A percentile compares a stretch with the other conserved stretches of the same genome.
Evolutionary conservation across 2,329 filamentous ascomycete genomes (phyloP).

Genomic region (Scedosporium boydii): DNA sequence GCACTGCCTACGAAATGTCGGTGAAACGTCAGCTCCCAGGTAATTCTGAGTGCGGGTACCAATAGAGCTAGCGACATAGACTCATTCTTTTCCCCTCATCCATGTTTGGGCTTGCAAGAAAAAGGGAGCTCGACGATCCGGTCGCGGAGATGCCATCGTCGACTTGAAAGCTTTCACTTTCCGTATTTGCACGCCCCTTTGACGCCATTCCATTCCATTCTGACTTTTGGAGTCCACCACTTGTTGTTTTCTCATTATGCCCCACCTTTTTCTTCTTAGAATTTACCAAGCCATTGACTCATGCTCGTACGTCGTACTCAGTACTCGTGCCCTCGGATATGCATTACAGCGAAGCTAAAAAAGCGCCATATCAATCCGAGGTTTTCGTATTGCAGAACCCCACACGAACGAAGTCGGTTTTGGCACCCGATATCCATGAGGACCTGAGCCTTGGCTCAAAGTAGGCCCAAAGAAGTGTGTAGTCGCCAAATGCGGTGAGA

Average conservation of each 20-base stretch:
- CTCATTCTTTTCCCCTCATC: neutral
- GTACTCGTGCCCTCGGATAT: neutral
- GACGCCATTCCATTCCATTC: no score
- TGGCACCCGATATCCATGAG: neutral
- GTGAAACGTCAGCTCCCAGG: neutral
- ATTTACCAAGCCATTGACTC: neutral
- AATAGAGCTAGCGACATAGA: neutral
- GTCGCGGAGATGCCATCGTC: no score
- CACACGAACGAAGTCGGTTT: neutral
- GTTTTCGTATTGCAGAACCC: neutral
- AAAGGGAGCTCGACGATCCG: no score
- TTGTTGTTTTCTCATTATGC: no score
- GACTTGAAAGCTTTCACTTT: no score
- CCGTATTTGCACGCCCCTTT: no score
- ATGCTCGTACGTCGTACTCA: neutral
- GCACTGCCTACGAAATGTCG: slow-evolving; percentile 1
- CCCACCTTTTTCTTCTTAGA: no score
- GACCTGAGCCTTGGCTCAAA: no score
- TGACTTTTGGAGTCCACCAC: no score
- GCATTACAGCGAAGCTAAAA: neutral
- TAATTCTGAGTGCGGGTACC: neutral
- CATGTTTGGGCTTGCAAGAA: neutral
- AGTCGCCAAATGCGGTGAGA: neutral
- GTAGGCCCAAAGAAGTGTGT: no score
- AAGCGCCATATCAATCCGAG: neutral